Evolutionary conservation across 192 early-diverging fungal species (phyloP), one percentile per base, ranked within the genome.

Genomic region (Mortierella antarctica): DNA sequence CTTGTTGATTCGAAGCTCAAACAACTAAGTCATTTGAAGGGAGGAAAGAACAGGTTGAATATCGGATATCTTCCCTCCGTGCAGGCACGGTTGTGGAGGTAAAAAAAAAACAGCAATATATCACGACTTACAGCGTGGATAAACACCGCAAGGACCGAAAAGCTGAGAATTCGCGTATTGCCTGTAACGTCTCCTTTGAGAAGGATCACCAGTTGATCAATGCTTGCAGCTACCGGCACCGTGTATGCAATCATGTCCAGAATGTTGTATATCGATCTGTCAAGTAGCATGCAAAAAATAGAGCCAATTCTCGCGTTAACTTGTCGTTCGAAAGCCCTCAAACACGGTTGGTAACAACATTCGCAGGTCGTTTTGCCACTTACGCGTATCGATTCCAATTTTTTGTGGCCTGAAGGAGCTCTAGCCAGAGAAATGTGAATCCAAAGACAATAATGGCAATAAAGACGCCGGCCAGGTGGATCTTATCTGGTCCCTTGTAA

Each of bases 231-330:
- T n/a, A 65, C 12, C 8, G 72, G 72, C 4, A 74, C 1, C 4
- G 10, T 20, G 18, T 59, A 74, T 5, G 64, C 57, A 21, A 67
- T 3, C 18, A 61, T 9, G 39, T 74, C 72, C 40, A 66, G 40
- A 14, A 65, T 4, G 20, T 67, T 74, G 56, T 67, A 74, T 44
- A 39, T n/a, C 7, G 72, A 74, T 45, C 63, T 71, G 48, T 44
- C 5, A 13, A 8, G 20, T 49, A 8, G 6, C 10, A 60, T 10
- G 44, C 10, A 48, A 62, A 45, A 7, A 44, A 53, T 5, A 41
- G n/a, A 69, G 59, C 15, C 31, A 46, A 42, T n/a, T 47, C 49
- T 50, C 17, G 17, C 4, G 49, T 50, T 50, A 14, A 14, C 17
- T 4, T 17, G 17, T 50, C 4, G 49, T 50, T 50, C 49, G 17